Percentiles rank a stretch among this genome's conserved stretches.
phyloP scores from a whole-genome alignment of 169 alveolate genomes.

The Cryptosporidium sp. region DNA sequence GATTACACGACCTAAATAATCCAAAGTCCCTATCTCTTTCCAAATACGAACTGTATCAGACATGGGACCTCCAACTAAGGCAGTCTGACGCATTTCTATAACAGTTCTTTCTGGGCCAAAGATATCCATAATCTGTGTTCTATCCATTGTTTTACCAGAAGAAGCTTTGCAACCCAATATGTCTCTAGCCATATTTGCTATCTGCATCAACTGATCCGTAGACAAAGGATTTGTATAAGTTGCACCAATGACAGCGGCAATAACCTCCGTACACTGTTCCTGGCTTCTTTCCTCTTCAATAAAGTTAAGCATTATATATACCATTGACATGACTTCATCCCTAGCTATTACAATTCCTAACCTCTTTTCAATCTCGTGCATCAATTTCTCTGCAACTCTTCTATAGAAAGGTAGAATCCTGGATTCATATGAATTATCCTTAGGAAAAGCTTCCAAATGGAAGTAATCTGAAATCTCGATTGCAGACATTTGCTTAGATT shows the following conservation, averaged over 20 bases:
- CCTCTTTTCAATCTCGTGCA: neutral
- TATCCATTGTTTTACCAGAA: neutral
- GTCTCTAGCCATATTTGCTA: neutral
- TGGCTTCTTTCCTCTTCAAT: slow-evolving; percentile 55
- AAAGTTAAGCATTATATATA: slow-evolving; percentile 51
- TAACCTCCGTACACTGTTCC: slow-evolving; percentile 42
- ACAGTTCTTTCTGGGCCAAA: slow-evolving; percentile 47
- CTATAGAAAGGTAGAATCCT: slow-evolving; percentile 50
- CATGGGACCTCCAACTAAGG: slow-evolving; percentile 7
- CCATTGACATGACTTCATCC: slow-evolving; percentile 61
- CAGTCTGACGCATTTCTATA: slow-evolving; percentile 61
- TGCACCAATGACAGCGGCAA: slow-evolving; percentile 29
- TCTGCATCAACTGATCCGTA: neutral
- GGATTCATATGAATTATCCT: slow-evolving; percentile 68
- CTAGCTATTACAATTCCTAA: slow-evolving; percentile 28
- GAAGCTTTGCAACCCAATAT: slow-evolving; percentile 2
- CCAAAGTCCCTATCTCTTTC: slow-evolving; percentile 59
- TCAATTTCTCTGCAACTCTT: neutral
- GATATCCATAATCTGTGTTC: slow-evolving; percentile 16
- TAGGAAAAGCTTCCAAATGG: slow-evolving; percentile 30
- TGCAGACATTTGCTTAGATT: slow-evolving; percentile 52
- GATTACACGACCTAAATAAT: slow-evolving; percentile 45
- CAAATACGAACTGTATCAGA: slow-evolving; percentile 40
- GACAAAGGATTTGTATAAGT: slow-evolving; percentile 9
- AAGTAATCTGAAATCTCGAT: slow-evolving; percentile 36